phyloP scores from a whole-genome alignment of 805 yeast species.

The baker's yeast (Saccharomyces cerevisiae) region DNA sequence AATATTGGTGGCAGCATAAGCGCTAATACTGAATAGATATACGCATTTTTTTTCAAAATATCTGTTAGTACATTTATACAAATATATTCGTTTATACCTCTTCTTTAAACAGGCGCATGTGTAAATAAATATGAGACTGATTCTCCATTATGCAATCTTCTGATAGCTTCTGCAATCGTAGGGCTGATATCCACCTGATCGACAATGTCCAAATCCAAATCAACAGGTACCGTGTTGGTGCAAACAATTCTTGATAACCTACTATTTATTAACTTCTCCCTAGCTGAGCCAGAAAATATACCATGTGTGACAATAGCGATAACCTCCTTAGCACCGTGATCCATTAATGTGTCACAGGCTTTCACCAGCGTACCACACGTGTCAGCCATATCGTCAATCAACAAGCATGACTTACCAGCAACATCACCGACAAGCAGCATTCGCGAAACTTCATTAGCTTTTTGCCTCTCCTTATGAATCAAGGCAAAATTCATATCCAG shows the following conservation, averaged over 20 bases:
- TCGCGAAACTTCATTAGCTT: constrained; percentile 87
- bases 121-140: constrained; percentile 80
- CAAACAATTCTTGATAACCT: constrained; percentile 70
- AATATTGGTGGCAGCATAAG: not conserved
- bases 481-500: constrained; percentile 89
- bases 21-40: not conserved
- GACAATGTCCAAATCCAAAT: constrained; percentile 54
- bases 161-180: constrained; percentile 84
- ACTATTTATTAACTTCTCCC: constrained; percentile 59
- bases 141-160: constrained; percentile 95
- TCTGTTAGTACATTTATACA: not conserved
- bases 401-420: constrained; percentile 65
- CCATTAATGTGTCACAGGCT: constrained; percentile 81
- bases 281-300: constrained; percentile 78
- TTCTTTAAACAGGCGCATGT: constrained; percentile 41
- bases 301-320: constrained; percentile 96
- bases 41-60: not conserved
- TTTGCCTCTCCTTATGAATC: constrained; percentile 91
- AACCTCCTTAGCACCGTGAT: constrained; percentile 75
- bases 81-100: not conserved
- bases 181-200: constrained; percentile 80
- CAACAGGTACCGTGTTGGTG: constrained; percentile 88
- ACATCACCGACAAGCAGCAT: constrained; percentile 98
- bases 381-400: constrained; percentile 97
- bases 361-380: constrained; percentile 95